Evolutionary conservation across 305 asterid genomes (phyloP), one percentile per base, ranked within the genome.

Genomic region (Solanum chacoense): DNA sequence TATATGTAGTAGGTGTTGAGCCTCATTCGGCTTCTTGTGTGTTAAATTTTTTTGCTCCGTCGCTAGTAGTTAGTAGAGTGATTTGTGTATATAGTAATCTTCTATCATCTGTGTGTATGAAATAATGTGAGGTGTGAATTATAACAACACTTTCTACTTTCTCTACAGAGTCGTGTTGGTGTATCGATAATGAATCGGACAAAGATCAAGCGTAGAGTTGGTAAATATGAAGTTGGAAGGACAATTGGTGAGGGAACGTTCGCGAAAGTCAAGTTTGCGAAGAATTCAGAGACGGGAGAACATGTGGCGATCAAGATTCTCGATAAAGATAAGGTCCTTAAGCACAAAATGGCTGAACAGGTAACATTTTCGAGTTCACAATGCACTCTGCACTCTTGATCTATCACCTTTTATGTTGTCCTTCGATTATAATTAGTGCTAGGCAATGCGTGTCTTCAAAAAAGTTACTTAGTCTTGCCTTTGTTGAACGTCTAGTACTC

Each of bases 171-270:
- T 50, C 11, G 40, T 20, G 73, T 22, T 29, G 73, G 88, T 84
- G 55, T 88, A 80, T 65, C 88, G 26, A 65, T 74, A 26, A 95
- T 95, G 98, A 94, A 91, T 93, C 94, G 90, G n/a, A 87, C 96
- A 34, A 95, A 95, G 88, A 75, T 94, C 79, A 96, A 94, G 91
- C 95, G 95, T n/a, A 94, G 92, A 90, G 94, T 96, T 26, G 99
- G 98, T 79, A 95, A 94, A 92, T 96, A 95, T 93, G 99, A 96
- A 91, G 92, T 96, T 77, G 99, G 98, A 90, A 95, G 98, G 91
- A 96, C 99, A 8, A 95, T 96, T 34, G 99, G 99, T 4, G 99
- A 96, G 93, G 99, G 99, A 29, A 91, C 99, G 75, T 96, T 95
- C 85, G 99, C 99, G n/a, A 96, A 96, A 91, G 98, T 95, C 78